Evolutionary conservation across 2,329 filamentous ascomycete species (phyloP).

Genomic region (Erysiphe pulchra): DNA sequence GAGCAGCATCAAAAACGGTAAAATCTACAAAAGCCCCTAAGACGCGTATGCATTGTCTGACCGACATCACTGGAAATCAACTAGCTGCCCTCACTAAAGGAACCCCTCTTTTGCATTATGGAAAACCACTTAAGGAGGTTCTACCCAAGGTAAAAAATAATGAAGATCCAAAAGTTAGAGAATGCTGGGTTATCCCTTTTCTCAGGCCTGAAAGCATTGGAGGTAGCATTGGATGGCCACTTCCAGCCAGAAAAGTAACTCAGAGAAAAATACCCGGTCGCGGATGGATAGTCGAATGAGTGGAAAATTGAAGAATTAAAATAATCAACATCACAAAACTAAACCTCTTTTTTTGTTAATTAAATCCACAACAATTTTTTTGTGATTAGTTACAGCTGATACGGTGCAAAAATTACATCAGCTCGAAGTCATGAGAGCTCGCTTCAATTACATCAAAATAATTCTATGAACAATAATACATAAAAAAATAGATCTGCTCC

Average conservation of each 20-base stretch:
- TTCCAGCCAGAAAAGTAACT: constrained; percentile 62
- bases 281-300: constrained; percentile 35
- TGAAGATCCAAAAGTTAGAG: constrained; percentile 23
- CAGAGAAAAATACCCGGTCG: constrained; percentile 49
- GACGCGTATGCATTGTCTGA: constrained; percentile 72
- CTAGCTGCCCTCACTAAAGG: constrained; percentile 58
- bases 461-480: too few relatives aligned
- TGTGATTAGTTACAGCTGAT: too few relatives aligned
- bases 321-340: neutral
- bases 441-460: too few relatives aligned
- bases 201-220: constrained; percentile 41
- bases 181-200: constrained; percentile 65
- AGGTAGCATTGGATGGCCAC: constrained; percentile 46
- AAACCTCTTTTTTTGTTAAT: too few relatives aligned
- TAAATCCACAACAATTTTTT: too few relatives aligned
- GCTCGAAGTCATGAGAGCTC: too few relatives aligned
- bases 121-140: constrained; percentile 77
- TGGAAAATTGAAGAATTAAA: neutral
- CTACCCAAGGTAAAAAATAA: constrained; percentile 20
- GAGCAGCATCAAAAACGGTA: constrained; percentile 25
- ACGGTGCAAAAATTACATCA: too few relatives aligned
- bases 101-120: constrained; percentile 60
- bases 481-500: too few relatives aligned
- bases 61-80: constrained; percentile 49
- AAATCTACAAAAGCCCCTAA: constrained; percentile 30